Evolutionary conservation across 164 flowering plant genomes (phyloP).

Genomic region (Kingdonia uniflora): DNA sequence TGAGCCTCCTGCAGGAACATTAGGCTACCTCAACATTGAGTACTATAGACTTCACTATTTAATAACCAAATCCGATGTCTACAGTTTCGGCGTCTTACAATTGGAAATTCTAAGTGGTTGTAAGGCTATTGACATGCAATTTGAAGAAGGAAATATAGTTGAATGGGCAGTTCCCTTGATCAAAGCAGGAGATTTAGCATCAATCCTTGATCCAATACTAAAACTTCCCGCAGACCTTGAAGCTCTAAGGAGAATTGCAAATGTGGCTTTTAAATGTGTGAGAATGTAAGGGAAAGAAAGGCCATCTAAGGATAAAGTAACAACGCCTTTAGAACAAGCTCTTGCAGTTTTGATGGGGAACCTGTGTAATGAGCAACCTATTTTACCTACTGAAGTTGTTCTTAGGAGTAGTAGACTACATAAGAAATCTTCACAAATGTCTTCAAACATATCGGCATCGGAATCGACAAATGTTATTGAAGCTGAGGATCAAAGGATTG

Average conservation of each 20-base stretch:
- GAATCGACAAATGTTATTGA: conserved; percentile 40
- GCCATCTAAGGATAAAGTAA: conserved; percentile 95
- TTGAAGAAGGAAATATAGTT: conserved; percentile 80
- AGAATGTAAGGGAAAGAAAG: conserved; percentile 94
- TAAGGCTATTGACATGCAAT: conserved; percentile 88
- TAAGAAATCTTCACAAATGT: no score
- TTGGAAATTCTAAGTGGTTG: conserved; percentile 81
- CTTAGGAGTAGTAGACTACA: no score
- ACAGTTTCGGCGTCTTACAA: no score
- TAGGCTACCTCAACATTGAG: no score
- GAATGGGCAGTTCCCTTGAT: conserved; percentile 95
- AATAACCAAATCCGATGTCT: no score
- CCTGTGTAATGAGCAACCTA: no score
- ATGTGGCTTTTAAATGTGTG: conserved; percentile 77
- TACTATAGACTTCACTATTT: no score
- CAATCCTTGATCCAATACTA: conserved; percentile 63
- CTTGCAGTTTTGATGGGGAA: no score
- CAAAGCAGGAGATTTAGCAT: conserved; percentile 50
- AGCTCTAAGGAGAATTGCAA: no score
- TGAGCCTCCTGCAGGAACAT: conserved; percentile 87
- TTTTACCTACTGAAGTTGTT: no score
- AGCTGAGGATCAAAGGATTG: no score
- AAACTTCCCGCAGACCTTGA: conserved; percentile 55
- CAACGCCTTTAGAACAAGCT: no score
- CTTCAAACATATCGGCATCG: conserved; percentile 46